Percentiles rank a stretch among this genome's conserved stretches.
These are phyloP conservation scores for Platanthera zijinensis DNA, from an alignment of 106 monocot genomes.

Conservation along the genomic window DNA sequence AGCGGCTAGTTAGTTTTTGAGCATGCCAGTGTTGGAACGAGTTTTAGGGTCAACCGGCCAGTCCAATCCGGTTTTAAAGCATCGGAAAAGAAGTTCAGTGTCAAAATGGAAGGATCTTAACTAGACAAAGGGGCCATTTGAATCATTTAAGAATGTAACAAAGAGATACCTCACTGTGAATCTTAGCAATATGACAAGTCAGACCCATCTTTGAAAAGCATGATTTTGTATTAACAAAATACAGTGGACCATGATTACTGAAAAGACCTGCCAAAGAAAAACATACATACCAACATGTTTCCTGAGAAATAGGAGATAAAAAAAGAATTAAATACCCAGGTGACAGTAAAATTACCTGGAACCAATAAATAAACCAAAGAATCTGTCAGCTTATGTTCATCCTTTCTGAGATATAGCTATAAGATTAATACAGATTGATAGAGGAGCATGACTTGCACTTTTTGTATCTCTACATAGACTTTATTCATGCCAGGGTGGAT, in stretches of 20 bases:
- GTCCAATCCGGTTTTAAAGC: no score
- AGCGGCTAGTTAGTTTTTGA: no score
- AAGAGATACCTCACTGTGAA: constrained; percentile 83
- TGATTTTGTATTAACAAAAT: constrained; percentile 85
- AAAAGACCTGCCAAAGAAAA: constrained; percentile 62
- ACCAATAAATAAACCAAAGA: constrained; percentile 86
- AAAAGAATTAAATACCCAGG: neutral
- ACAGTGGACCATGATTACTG: constrained; percentile 92
- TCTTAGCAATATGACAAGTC: constrained; percentile 89
- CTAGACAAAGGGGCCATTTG: neutral
- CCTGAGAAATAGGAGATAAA: neutral
- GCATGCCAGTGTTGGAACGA: no score
- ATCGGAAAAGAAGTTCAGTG: neutral
- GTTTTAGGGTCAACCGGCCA: no score
- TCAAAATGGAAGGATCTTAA: neutral
- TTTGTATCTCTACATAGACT: neutral
- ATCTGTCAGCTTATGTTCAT: constrained; percentile 79
- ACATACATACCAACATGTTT: neutral
- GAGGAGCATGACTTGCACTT: neutral
- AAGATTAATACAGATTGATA: neutral
- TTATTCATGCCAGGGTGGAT: neutral
- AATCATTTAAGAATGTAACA: neutral
- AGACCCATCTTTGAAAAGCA: constrained; percentile 97
- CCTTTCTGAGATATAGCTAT: constrained; percentile 39
- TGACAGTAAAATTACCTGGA: constrained; percentile 48